Evolutionary conservation across 371 early-diverging fungal genomes (phyloP).

Genomic region (Lichtheimia hyalospora): DNA sequence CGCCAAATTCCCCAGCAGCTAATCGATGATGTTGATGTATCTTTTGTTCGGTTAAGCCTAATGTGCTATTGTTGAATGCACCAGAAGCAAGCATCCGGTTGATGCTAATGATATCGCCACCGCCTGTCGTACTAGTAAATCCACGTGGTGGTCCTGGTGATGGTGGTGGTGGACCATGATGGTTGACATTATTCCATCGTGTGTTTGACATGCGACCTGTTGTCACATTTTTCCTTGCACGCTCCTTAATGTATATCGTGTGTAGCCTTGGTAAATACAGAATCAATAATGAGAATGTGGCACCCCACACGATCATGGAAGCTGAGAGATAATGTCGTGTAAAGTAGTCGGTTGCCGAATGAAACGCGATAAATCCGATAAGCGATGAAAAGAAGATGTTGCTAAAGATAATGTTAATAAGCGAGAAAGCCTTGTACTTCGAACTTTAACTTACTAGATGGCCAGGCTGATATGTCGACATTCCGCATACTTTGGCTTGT

Average conservation of each 20-base stretch:
- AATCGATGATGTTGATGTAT: constrained; percentile 5
- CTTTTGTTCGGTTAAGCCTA: background rate
- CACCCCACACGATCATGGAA: constrained; percentile 56
- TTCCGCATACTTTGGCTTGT: constrained; percentile 51
- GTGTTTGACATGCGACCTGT: constrained; percentile 14
- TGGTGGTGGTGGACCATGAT: background rate
- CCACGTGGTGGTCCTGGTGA: no score
- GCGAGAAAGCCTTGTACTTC: background rate
- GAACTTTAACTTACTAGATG: constrained; percentile 55
- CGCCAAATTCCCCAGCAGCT: background rate
- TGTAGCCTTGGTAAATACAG: constrained; percentile 58
- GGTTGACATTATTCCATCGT: constrained; percentile 1
- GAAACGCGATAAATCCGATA: constrained; percentile 50
- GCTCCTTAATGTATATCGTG: constrained; percentile 17
- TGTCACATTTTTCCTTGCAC: constrained; percentile 13
- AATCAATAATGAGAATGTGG: constrained; percentile 50
- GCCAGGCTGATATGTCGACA: constrained; percentile 55
- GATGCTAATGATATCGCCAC: constrained; percentile 23
- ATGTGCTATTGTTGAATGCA: background rate
- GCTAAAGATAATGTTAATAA: constrained; percentile 16
- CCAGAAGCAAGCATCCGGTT: constrained; percentile 23
- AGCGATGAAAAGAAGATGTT: constrained; percentile 55
- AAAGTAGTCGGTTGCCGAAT: constrained; percentile 49
- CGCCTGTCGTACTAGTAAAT: background rate
- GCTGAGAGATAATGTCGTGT: constrained; percentile 54